These are phyloP conservation scores for Rhododendron henanense DNA, from an alignment of 148 eudicot species.

Conservation along the genomic window DNA sequence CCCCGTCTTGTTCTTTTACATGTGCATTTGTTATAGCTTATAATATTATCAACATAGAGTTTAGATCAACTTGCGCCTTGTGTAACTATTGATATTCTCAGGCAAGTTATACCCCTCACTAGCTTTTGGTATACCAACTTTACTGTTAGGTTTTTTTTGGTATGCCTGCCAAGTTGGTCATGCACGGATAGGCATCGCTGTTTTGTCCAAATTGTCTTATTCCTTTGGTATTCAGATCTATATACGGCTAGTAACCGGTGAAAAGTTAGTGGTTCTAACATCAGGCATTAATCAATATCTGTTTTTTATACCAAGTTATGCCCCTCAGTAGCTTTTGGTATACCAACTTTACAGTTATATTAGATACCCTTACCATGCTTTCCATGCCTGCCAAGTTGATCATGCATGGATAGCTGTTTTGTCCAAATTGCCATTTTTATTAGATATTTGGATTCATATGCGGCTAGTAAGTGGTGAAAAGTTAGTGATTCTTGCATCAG, in stretches of 20 bases:
- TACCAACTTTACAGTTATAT: not conserved
- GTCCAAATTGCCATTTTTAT: not conserved
- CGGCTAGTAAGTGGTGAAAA: not conserved
- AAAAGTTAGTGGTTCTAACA: not conserved
- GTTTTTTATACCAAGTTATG: not conserved
- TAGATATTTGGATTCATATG: not conserved
- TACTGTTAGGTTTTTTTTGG: not conserved
- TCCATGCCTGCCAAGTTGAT: not conserved
- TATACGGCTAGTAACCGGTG: not conserved
- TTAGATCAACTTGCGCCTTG: not conserved
- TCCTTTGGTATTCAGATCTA: not conserved
- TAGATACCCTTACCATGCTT: not conserved
- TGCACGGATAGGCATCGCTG: not conserved
- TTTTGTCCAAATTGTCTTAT: not conserved
- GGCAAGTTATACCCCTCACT: not conserved
- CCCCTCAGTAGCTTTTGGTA: not conserved
- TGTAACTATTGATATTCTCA: not conserved
- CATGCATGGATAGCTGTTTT: not conserved
- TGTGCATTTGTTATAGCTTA: not conserved
- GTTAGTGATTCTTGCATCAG: not conserved
- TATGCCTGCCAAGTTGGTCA: not conserved
- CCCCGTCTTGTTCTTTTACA: not conserved
- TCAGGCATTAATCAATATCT: not conserved
- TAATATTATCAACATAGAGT: not conserved
- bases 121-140: not conserved